phyloP scores from a whole-genome alignment of 768 basidiomycete species.

The Naganishia randhawae region DNA sequence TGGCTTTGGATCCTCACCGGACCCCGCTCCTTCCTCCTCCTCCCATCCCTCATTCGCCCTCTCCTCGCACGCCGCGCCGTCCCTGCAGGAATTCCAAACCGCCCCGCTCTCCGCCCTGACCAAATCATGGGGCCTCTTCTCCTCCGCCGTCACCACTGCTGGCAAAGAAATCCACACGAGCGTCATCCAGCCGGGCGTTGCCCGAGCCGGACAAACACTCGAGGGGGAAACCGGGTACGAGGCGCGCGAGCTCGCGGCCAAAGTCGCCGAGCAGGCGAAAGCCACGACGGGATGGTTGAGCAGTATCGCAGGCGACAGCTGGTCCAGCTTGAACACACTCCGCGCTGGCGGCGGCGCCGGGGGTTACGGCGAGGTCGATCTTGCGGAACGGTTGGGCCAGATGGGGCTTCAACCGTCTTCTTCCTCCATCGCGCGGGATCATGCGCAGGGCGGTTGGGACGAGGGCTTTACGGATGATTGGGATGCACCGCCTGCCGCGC shows the following conservation, averaged over 20 bases:
- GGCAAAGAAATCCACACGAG: slow-evolving; percentile 73
- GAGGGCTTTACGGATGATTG: slow-evolving; percentile 59
- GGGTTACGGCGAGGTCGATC: slow-evolving; percentile 61
- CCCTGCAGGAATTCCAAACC: slow-evolving; percentile 73
- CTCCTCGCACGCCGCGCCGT: slow-evolving; percentile 75
- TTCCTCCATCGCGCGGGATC: background rate
- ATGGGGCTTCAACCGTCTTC: background rate
- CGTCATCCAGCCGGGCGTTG: slow-evolving; percentile 85
- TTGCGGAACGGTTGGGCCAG: slow-evolving; percentile 19
- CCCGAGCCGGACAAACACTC: slow-evolving; percentile 57
- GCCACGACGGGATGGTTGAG: slow-evolving; percentile 39
- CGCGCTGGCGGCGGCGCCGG: slow-evolving; percentile 64
- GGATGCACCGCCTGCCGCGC: slow-evolving; percentile 37
- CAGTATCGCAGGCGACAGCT: slow-evolving; percentile 43
- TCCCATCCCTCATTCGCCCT: slow-evolving; percentile 67
- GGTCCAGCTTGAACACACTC: slow-evolving; percentile 41
- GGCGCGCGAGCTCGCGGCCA: slow-evolving; percentile 36
- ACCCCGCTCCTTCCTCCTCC: slow-evolving; percentile 47
- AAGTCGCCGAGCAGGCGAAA: slow-evolving; percentile 30
- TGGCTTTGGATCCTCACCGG: slow-evolving; percentile 85
- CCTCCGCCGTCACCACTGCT: slow-evolving; percentile 75
- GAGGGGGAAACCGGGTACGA: slow-evolving; percentile 31
- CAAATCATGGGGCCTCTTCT: slow-evolving; percentile 96
- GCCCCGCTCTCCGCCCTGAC: slow-evolving; percentile 78
- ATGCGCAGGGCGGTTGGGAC: slow-evolving; percentile 49